Base-by-base conservation (phyloP, 306 rosid genomes). In the Notholithocarpus densiflorus region DNA sequence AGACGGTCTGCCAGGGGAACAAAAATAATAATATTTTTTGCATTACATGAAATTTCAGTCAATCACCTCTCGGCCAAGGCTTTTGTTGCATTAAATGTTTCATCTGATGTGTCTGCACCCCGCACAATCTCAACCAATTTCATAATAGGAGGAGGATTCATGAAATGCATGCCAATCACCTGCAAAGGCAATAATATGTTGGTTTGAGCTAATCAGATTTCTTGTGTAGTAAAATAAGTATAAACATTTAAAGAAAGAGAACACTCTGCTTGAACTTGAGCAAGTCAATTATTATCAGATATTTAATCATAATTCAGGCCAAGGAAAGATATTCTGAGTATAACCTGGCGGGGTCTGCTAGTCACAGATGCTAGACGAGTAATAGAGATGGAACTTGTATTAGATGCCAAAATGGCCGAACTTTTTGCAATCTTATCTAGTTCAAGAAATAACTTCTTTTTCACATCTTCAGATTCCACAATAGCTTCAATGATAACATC, bases 131-230 rank as follows among this genome's bases (percentile, higher is more conserved):
- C 98, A 34, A 94, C 91, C 82, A 94, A 83, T 75, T 91, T 92
- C 98, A 91, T 94, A 59, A 91, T 62, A 64, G 92, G 97, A n/a
- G 97, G 97, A 48, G 98, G 97, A 75, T 94, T 92, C 97, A 94
- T 91, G 78, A 94, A 94, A 87, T 94, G 98, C 98, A 94, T 91
- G 73, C 97, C 98, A 81, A 92, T 92, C 66, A 94, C 97, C 98
- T 92, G 82, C 45, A 75, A 65, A 85, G 71, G 55, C 17, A 48
- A 80, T 40, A 40, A 71, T 26, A 29, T 20, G 31, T 78, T 73
- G 32, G 71, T 37, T 54, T 51, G 24, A 52, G 17, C 34, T 21
- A 4, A 55, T 73, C 76, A 73, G 70, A 80, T 69, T 77, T 6
- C 43, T 64, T 2, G 24, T 8, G 4, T 26, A 48, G 23, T 26